A percentile compares a stretch with the other conserved stretches of the same genome.
phyloP scores from a whole-genome alignment of 2,329 filamentous ascomycete genomes.

The Colletotrichum lentis region DNA sequence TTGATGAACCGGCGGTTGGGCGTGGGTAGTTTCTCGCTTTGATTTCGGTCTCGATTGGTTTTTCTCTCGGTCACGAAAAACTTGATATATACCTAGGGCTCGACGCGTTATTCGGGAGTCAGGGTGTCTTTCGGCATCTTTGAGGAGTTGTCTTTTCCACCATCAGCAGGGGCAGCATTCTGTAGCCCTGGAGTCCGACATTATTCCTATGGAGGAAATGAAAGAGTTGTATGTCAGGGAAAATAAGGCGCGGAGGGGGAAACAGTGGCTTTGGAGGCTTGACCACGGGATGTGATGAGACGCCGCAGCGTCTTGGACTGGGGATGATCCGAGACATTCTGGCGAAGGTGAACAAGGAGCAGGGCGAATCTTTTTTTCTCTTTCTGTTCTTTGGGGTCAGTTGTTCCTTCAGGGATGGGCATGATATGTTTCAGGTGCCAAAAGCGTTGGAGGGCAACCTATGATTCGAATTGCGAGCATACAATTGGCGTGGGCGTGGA shows the following conservation, averaged over 20 bases:
- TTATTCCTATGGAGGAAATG: constrained; percentile 30
- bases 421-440: constrained; percentile 30
- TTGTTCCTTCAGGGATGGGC: constrained; percentile 30
- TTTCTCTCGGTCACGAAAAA: constrained; percentile 38
- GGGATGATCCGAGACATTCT: constrained; percentile 29
- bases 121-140: constrained; percentile 37
- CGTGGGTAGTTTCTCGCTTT: constrained; percentile 32
- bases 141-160: constrained; percentile 37
- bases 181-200: constrained; percentile 37
- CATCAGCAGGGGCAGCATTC: constrained; percentile 36
- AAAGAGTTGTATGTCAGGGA: constrained; percentile 33
- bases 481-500: constrained; percentile 36
- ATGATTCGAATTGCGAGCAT: constrained; percentile 38
- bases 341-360: constrained; percentile 35
- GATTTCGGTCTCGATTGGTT: constrained; percentile 33
- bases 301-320: constrained; percentile 27
- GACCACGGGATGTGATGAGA: constrained; percentile 24
- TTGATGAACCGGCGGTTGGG: constrained; percentile 19
- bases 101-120: constrained; percentile 37
- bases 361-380: constrained; percentile 15
- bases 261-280: constrained; percentile 18
- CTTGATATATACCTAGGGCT: constrained; percentile 38
- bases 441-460: constrained; percentile 35
- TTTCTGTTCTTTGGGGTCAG: constrained; percentile 17
- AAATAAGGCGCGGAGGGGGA: constrained; percentile 18